Percentiles rank a stretch among this genome's conserved stretches.
Conservation (phyloP, 208 protist species). For the Leishmania gerbilli region DNA sequence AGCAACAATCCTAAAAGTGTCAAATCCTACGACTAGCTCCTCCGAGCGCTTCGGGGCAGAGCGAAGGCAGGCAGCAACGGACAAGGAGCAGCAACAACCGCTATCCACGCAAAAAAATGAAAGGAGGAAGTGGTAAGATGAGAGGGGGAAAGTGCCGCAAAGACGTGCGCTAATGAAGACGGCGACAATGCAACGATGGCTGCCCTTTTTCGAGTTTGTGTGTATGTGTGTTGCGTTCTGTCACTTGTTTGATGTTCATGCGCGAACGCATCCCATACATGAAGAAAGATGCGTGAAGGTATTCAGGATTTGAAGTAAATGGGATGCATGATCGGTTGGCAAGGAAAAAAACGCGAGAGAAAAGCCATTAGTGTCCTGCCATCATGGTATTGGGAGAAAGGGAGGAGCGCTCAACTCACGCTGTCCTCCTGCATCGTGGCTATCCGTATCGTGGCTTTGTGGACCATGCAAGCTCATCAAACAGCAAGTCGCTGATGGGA, state of each 20-base stretch:
- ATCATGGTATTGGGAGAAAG: neutral
- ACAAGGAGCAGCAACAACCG: neutral
- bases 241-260: neutral
- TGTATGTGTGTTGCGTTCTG: neutral
- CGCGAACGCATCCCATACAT: neutral
- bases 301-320: neutral
- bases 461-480: neutral
- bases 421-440: neutral
- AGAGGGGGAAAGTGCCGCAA: neutral
- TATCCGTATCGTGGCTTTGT: neutral
- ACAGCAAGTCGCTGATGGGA: neutral
- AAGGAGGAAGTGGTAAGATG: neutral
- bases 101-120: neutral
- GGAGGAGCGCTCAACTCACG: neutral
- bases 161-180: too few species aligned
- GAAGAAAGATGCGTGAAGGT: neutral
- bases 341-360: neutral
- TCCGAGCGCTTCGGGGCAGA: neutral
- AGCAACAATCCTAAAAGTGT: neutral
- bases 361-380: neutral
- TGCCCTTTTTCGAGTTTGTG: neutral
- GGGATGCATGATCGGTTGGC: neutral
- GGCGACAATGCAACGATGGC: neutral
- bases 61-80: neutral
- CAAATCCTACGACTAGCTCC: neutral